Evolutionary conservation across 257 asterid genomes (phyloP).

Genomic region (Mitragyna speciosa): DNA sequence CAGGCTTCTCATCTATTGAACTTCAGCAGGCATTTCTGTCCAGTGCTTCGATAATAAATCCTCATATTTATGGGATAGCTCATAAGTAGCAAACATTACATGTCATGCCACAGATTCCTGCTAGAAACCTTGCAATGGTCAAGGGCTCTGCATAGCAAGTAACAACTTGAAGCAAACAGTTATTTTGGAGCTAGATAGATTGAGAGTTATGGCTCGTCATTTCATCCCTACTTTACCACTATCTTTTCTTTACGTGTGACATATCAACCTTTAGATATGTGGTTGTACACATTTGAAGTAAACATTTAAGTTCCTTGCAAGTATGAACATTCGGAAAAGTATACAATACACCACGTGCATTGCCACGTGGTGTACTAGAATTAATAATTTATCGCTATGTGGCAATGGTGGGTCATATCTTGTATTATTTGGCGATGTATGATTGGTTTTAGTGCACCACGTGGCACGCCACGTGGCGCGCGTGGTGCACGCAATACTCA

Average conservation of each 20-base stretch:
- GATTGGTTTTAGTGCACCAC: no score
- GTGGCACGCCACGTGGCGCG: no score
- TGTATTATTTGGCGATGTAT: no score
- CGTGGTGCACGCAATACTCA: no score
- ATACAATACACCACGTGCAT: no score
- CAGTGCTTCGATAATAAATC: conserved; percentile 55
- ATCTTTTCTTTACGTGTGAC: neutral
- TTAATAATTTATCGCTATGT: no score
- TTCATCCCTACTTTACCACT: no score
- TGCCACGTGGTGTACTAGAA: no score
- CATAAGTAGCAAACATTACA: conserved; percentile 33
- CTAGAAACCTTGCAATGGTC: neutral
- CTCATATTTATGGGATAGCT: conserved; percentile 74
- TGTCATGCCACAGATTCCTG: neutral
- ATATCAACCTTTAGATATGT: neutral
- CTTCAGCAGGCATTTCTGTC: conserved; percentile 48
- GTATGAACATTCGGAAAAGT: neutral
- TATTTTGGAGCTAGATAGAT: neutral
- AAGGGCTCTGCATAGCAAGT: no score
- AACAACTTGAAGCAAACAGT: no score
- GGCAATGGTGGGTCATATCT: no score
- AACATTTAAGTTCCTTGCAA: neutral
- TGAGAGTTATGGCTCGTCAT: neutral
- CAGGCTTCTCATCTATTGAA: conserved; percentile 61
- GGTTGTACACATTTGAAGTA: neutral